Percentiles rank a stretch among this genome's conserved stretches.
These are phyloP conservation scores for Lactarius evosmus DNA, from an alignment of 768 basidiomycete genomes.

Conservation along the genomic window DNA sequence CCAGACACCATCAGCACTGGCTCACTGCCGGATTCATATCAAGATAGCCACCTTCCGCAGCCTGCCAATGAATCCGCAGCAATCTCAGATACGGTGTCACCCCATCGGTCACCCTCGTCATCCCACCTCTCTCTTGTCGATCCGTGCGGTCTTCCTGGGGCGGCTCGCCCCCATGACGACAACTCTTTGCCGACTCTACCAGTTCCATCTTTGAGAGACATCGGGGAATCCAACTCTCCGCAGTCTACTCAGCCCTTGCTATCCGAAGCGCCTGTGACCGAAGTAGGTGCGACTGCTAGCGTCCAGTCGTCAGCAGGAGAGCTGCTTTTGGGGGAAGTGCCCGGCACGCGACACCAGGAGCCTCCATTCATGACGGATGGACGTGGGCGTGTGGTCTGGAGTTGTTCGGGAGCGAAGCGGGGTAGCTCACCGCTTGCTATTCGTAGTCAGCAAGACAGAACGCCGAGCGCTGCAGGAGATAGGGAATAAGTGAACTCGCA, in stretches of 20 bases:
- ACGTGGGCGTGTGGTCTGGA: constrained; percentile 38
- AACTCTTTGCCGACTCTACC: constrained; percentile 1
- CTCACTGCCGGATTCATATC: not conserved
- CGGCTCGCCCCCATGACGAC: not conserved
- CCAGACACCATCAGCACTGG: not conserved
- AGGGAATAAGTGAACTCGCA: constrained; percentile 1
- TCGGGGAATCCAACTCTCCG: not conserved
- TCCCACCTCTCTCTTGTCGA: not conserved
- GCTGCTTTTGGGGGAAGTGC: not conserved
- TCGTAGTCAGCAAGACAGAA: constrained; percentile 5
- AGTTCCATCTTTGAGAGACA: not conserved
- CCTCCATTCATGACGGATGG: constrained; percentile 38
- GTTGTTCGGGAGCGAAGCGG: constrained; percentile 28
- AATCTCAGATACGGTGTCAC: constrained; percentile 1
- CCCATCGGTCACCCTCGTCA: constrained; percentile 7
- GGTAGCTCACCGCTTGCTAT: constrained; percentile 5
- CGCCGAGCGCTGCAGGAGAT: constrained; percentile 3
- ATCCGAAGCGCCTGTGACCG: not conserved
- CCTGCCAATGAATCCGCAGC: not conserved
- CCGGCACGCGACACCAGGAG: constrained; percentile 21
- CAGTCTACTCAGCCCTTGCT: not conserved
- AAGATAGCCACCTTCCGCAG: constrained; percentile 3
- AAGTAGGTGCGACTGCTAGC: not conserved
- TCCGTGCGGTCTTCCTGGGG: not conserved
- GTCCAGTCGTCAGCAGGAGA: not conserved